Evolutionary conservation across 495 filamentous ascomycete genomes (phyloP).

Genomic region (Tuber indicum): DNA sequence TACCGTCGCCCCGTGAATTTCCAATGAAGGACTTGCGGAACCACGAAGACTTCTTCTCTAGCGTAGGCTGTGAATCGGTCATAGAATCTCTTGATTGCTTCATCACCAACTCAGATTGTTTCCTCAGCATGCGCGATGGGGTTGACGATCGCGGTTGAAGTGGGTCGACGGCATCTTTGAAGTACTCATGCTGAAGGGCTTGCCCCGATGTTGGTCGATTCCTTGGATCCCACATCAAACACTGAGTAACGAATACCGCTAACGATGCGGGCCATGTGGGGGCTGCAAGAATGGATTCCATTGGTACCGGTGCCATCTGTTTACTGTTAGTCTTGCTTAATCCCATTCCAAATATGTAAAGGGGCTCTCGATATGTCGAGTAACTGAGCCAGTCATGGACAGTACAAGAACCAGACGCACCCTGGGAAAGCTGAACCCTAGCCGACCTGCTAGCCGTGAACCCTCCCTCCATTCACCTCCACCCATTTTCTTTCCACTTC

Average conservation of each 20-base stretch:
- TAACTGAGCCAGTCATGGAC: background rate
- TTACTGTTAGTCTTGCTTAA: conserved; percentile 27
- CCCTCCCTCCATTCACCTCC: conserved; percentile 98
- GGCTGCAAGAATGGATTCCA: conserved; percentile 85
- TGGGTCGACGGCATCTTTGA: conserved; percentile 90
- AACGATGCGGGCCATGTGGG: conserved; percentile 89
- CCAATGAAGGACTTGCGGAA: conserved; percentile 88
- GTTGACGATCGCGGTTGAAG: conserved; percentile 84
- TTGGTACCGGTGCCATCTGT: conserved; percentile 93
- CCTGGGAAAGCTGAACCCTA: conserved; percentile 97
- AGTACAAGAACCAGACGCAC: conserved; percentile 44
- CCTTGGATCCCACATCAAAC: conserved; percentile 98
- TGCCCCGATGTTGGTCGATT: conserved; percentile 88
- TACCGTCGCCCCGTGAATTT: conserved; percentile 41
- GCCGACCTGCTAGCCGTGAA: conserved; percentile 80
- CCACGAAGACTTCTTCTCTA: conserved; percentile 84
- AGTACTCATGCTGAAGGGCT: conserved; percentile 89
- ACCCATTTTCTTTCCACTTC: conserved; percentile 74
- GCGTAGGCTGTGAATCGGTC: conserved; percentile 48
- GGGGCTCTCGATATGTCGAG: conserved; percentile 8
- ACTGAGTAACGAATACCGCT: conserved; percentile 93
- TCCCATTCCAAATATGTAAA: conserved; percentile 19
- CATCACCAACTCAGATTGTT: conserved; percentile 71
- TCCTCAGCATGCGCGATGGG: conserved; percentile 68
- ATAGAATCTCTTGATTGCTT: conserved; percentile 60